Evolutionary conservation across 23 red algal species (phyloP), one percentile per base, ranked within the genome.

Genomic region (Gracilaria vermiculophylla): DNA sequence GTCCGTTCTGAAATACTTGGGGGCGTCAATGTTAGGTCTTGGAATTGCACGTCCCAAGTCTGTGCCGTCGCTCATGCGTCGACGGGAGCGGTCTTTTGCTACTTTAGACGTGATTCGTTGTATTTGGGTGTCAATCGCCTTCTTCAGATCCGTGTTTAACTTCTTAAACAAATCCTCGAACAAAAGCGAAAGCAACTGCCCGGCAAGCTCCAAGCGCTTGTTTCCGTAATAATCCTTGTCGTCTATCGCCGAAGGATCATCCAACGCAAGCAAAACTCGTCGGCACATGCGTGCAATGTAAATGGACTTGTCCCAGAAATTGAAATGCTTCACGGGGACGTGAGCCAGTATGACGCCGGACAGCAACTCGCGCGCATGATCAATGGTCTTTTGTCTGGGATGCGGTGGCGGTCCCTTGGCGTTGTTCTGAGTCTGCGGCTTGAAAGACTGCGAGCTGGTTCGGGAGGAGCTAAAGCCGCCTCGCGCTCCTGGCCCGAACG

Each of bases 171-270:
- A 69, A 80, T 98, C 97, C 52, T 95, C 92, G 69, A 98, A 98
- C 55, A 98, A 69, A 45, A 98, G 47, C 9, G 92, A 71, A 43
- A 98, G 40, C 25, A 98, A 83, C 39, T 94, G 92, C 20, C 97
- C 97, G 25, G 97, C 88, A 33, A 98, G 87, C 61, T 98, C 97
- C 23, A 98, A 56, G 24, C 97, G 81, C 71, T 98, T 98, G 77
- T 98, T 98, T 28, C 97, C 97, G 61, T 95, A 95, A 49, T 98
- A 98, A 80, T 98, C 97, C 62, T 94, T 94, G 75, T 98, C 97
- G 35, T 98, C 97, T 11, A 98, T 43, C n/a, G 42, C 73, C 10
- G 86, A 80, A 54, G 91, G 88, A 60, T 98, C 83, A 36, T 91
- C 71, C 62, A 78, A 51, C 13, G 94, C 97, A 9, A 86, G 50